Conservation (phyloP, 2,329 filamentous ascomycete species). For the Aureobasidium musti region DNA sequence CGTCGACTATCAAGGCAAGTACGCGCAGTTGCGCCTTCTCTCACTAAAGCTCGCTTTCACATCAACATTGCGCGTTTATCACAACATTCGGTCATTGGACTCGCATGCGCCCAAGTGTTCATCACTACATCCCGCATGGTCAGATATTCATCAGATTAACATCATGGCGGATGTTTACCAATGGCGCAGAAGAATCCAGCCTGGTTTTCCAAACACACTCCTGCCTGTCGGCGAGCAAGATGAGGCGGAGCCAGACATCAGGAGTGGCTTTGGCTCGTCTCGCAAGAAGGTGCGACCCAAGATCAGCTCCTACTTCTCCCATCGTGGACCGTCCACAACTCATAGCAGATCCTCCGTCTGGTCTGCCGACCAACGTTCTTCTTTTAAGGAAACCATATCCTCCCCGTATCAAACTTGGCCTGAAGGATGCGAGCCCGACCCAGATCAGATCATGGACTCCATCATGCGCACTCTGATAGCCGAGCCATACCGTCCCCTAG, state of each 20-base stretch:
- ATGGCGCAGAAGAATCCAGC: slow-evolving; percentile 43
- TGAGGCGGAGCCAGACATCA: slow-evolving; percentile 36
- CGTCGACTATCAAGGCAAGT: neutral
- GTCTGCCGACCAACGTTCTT: neutral
- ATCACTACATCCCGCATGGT: neutral
- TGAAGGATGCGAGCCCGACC: slow-evolving; percentile 16
- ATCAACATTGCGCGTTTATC: neutral
- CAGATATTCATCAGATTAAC: neutral
- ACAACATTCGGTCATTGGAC: neutral
- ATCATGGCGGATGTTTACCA: slow-evolving; percentile 42
- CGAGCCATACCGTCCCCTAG: slow-evolving; percentile 37
- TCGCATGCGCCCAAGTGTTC: neutral
- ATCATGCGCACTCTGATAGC: slow-evolving; percentile 40
- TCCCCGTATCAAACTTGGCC: neutral
- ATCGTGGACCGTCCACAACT: slow-evolving; percentile 35
- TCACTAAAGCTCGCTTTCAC: neutral
- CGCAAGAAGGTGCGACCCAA: slow-evolving; percentile 45
- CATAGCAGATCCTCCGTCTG: slow-evolving; percentile 30
- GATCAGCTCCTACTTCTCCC: slow-evolving; percentile 45
- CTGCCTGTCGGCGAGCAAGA: slow-evolving; percentile 34
- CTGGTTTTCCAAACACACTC: slow-evolving; percentile 38
- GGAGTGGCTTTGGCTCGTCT: slow-evolving; percentile 38
- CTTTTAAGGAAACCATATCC: slow-evolving; percentile 9
- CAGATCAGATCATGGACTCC: slow-evolving; percentile 37
- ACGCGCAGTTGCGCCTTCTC: neutral